Evolutionary conservation across 2,329 filamentous ascomycete genomes (phyloP).

Genomic region (Colletotrichum euphorbiae): DNA sequence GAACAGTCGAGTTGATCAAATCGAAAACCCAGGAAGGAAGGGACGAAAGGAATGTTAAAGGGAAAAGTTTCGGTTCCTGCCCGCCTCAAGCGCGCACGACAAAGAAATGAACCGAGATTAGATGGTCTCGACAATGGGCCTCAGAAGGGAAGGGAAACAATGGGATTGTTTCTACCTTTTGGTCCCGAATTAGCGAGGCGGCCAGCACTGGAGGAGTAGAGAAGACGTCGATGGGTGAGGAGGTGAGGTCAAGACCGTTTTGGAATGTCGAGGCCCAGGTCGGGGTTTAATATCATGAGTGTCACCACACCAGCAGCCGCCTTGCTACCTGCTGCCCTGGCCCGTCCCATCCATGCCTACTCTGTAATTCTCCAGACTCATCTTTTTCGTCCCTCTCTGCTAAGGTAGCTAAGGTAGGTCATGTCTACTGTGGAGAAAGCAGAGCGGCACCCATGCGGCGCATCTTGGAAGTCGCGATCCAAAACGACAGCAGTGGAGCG

Average conservation of each 20-base stretch:
- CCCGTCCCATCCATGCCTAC: slow-evolving; percentile 21
- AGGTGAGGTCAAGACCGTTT: slow-evolving; percentile 22
- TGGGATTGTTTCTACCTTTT: slow-evolving; percentile 36
- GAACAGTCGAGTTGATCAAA: slow-evolving; percentile 19
- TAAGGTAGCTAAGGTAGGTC: neutral
- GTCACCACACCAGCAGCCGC: slow-evolving; percentile 17
- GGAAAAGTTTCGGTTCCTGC: slow-evolving; percentile 12
- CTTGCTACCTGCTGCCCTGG: slow-evolving; percentile 6
- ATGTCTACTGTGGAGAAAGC: neutral
- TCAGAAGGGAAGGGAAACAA: slow-evolving; percentile 35
- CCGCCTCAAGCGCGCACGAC: slow-evolving; percentile 33
- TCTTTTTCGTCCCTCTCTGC: neutral
- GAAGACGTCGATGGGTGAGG: slow-evolving; percentile 28
- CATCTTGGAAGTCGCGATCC: slow-evolving; percentile 34
- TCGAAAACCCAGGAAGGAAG: slow-evolving; percentile 4
- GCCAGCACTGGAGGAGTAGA: slow-evolving; percentile 1
- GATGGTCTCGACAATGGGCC: slow-evolving; percentile 33
- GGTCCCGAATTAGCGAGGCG: slow-evolving; percentile 25
- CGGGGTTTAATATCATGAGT: slow-evolving; percentile 37
- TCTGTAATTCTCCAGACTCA: slow-evolving; percentile 18
- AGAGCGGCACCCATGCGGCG: slow-evolving; percentile 23
- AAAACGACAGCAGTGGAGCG: slow-evolving; percentile 36
- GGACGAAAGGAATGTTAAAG: slow-evolving; percentile 26
- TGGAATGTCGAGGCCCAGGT: slow-evolving; percentile 25
- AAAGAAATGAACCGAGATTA: slow-evolving; percentile 24